Evolutionary conservation across 23 red algal genomes (phyloP).

Genomic region (Gracilariopsis chorda): DNA sequence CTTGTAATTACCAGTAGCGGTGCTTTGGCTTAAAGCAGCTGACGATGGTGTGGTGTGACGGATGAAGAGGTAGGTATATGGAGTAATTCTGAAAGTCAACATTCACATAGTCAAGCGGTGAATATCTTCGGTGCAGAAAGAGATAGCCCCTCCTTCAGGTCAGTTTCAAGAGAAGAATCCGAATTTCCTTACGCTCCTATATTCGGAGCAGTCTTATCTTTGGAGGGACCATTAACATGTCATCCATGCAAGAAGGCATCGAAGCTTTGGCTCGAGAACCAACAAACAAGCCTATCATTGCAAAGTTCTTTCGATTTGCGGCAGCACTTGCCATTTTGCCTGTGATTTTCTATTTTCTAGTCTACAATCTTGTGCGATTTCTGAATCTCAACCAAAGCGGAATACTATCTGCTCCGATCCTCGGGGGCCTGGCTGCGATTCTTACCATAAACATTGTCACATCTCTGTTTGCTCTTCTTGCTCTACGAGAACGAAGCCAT

Average conservation of each 20-base stretch:
- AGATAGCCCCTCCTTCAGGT: no score
- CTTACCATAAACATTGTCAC: conserved; percentile 54
- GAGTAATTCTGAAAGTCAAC: no score
- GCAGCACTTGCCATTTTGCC: conserved; percentile 42
- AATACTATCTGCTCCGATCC: conserved; percentile 25
- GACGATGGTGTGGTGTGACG: no score
- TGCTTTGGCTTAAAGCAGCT: no score
- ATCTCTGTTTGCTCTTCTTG: conserved; percentile 40
- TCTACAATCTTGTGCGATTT: neutral
- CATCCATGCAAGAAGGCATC: conserved; percentile 32
- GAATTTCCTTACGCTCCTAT: no score
- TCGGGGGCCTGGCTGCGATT: conserved; percentile 27
- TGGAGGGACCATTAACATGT: no score
- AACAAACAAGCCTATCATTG: conserved; percentile 32
- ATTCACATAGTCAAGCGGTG: no score
- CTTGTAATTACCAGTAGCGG: no score
- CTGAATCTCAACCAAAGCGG: neutral
- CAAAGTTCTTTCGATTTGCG: conserved; percentile 46
- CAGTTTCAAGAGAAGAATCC: no score
- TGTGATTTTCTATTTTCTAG: conserved; percentile 22
- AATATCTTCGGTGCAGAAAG: no score
- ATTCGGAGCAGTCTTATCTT: no score
- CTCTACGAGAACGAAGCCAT: conserved; percentile 1
- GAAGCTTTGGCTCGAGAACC: conserved; percentile 53
- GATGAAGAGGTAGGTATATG: no score